Evolutionary conservation across 2,329 filamentous ascomycete genomes (phyloP).

Genomic region (Fusarium drepaniforme): DNA sequence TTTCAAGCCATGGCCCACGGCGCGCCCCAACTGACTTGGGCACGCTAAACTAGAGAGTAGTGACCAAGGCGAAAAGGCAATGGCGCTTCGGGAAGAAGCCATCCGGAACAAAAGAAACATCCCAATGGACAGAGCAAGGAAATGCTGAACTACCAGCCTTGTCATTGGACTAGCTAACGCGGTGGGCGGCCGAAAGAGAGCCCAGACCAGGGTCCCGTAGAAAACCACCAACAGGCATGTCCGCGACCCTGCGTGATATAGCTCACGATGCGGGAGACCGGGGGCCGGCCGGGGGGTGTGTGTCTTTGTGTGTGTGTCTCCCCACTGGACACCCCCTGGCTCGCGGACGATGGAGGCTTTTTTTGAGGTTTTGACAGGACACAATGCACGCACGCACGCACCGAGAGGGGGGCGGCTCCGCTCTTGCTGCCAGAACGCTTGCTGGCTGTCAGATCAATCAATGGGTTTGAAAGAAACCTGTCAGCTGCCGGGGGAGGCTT

Average conservation of each 20-base stretch:
- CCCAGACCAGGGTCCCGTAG: not conserved
- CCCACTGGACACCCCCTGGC: not conserved
- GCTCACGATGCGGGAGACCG: conserved; percentile 5
- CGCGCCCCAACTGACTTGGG: not conserved
- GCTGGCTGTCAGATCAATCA: not conserved
- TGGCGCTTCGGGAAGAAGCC: conserved; percentile 1
- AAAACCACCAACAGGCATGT: not conserved
- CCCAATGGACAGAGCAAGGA: no score
- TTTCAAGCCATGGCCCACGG: not conserved
- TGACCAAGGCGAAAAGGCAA: not conserved
- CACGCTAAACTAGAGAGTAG: not conserved
- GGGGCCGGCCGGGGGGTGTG: not conserved
- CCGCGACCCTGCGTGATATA: not conserved
- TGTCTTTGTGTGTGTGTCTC: no score
- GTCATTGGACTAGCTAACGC: not conserved
- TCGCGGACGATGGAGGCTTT: not conserved
- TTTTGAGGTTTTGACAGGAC: not conserved
- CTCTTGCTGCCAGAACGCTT: not conserved
- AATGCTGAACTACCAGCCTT: not conserved
- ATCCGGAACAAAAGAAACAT: not conserved
- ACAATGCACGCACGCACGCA: not conserved
- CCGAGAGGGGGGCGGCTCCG: not conserved
- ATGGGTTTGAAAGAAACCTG: not conserved
- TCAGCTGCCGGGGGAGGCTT: not conserved
- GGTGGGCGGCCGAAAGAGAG: not conserved